Base-by-base conservation (phyloP, 495 filamentous ascomycete species). In the Acidiella bohemica region DNA sequence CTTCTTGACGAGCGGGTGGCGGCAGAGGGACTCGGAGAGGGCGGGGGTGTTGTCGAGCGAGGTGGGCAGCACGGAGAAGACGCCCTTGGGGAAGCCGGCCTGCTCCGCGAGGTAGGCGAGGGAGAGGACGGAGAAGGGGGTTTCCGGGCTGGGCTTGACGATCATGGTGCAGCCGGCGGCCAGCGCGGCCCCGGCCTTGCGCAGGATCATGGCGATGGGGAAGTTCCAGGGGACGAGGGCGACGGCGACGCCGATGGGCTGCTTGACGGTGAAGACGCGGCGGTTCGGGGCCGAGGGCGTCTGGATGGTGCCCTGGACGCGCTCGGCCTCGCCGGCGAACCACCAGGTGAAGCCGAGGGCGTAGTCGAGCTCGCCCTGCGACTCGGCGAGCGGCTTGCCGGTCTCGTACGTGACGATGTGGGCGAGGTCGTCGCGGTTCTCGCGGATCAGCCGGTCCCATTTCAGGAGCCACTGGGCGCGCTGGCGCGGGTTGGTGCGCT, bases 211-310 rank as follows among this genome's bases (percentile, higher is more conserved):
- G 2, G 71, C 72, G 36, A 61, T 47, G n/a, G 57, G 60, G 41
- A 62, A 65, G 46, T 80, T 79, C 76, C 75, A 80, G 1, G 76
- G 76, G 3, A 78, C 74, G 13, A 80, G 54, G 0, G 73, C 74
- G n/a, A 67, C 76, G 1, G 71, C 66, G 5, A 78, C 74, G 14
- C 76, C 76, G 47, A 79, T 67, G 0, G 74, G 72, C 58, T 83
- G 78, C 61, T 81, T 81, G 42, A 82, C 63, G 0, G 75, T 81
- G 39, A 84, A 71, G 24, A 79, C 59, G 4, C 80, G 64, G n/a
- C 79, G 63, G 19, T 72, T 70, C 0, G 76, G 71, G 0, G 67
- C 59, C 0, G 74, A 55, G 7, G 78, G 65, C 3, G 63, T 59
- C 17, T 68, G 67, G 0, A 78, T 64, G 0, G 67, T 67, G 19